Percentiles rank a stretch among this genome's conserved stretches.
Conservation (phyloP, 169 alveolate genomes). For the Cyclospora cayetanensis region DNA sequence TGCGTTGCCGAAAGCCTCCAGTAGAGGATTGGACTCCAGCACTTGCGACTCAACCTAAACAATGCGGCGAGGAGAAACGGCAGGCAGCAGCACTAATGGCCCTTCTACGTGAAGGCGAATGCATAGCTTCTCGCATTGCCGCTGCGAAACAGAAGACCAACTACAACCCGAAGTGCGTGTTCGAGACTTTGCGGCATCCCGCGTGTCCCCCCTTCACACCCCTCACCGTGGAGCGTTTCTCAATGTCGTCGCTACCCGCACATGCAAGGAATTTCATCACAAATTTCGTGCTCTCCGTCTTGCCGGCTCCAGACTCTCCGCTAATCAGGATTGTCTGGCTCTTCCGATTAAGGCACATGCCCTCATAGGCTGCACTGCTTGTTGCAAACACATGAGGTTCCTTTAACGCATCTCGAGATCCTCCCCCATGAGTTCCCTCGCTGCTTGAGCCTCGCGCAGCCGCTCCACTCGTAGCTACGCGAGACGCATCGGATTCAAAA, state of each 20-base stretch:
- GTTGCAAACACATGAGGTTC: conserved; percentile 97
- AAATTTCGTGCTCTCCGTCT: conserved; percentile 98
- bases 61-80: background rate
- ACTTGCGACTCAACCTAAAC: conserved; percentile 88
- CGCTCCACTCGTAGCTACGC: background rate
- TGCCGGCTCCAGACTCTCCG: conserved; percentile 98
- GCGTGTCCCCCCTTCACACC: too few species aligned
- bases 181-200: too few species aligned
- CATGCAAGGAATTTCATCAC: conserved; percentile 95
- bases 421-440: background rate
- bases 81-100: background rate
- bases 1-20: conserved; percentile 99
- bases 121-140: conserved; percentile 9
- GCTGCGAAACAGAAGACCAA: conserved; percentile 29
- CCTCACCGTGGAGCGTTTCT: background rate
- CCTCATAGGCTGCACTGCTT: conserved; percentile 93
- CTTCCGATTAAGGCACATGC: conserved; percentile 75
- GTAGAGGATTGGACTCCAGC: conserved; percentile 97
- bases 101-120: background rate
- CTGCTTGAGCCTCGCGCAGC: background rate
- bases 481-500: background rate
- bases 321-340: conserved; percentile 94
- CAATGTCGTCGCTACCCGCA: conserved; percentile 78
- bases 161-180: background rate
- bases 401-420: conserved; percentile 72